Evolutionary conservation across 1,139 yeast species (phyloP).

Genomic region (Suhomyces maxii): DNA sequence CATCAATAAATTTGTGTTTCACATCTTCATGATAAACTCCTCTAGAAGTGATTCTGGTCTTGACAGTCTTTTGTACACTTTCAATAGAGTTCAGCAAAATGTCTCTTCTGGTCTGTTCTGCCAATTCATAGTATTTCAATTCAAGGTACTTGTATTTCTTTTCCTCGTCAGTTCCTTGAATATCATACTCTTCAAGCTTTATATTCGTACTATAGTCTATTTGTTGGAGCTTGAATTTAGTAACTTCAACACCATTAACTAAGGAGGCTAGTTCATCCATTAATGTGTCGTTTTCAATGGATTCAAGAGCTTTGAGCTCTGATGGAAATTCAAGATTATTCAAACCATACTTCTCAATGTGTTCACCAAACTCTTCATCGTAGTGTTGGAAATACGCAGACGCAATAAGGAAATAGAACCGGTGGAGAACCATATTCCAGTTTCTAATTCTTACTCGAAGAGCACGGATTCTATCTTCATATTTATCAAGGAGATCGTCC

Average conservation of each 20-base stretch:
- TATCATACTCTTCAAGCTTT: constrained; percentile 5
- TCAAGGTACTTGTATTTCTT: constrained; percentile 26
- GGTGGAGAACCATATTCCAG: constrained; percentile 68
- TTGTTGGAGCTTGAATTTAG: constrained; percentile 11
- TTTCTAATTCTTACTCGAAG: constrained; percentile 35
- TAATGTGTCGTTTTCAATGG: constrained; percentile 12
- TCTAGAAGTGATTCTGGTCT: constrained; percentile 27
- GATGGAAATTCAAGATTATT: constrained; percentile 2
- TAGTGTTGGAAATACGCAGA: constrained; percentile 73
- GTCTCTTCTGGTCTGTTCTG: constrained; percentile 60
- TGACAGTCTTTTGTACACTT: constrained; percentile 30
- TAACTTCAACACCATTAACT: constrained; percentile 20
- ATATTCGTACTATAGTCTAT: constrained; percentile 11
- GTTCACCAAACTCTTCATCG: constrained; percentile 25
- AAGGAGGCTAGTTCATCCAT: constrained; percentile 29
- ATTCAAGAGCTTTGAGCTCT: constrained; percentile 7
- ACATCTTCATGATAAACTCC: constrained; percentile 17
- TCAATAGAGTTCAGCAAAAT: constrained; percentile 48
- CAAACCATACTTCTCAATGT: constrained; percentile 2
- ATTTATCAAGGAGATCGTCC: constrained; percentile 21
- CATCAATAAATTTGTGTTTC: constrained; percentile 22
- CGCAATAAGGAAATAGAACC: constrained; percentile 75
- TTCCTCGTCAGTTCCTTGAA: constrained; percentile 13
- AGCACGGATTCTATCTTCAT: constrained; percentile 25
- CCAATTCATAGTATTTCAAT: constrained; percentile 53